Conservation (phyloP, 129 eudicot genomes). For the Helichrysum umbraculigerum region DNA sequence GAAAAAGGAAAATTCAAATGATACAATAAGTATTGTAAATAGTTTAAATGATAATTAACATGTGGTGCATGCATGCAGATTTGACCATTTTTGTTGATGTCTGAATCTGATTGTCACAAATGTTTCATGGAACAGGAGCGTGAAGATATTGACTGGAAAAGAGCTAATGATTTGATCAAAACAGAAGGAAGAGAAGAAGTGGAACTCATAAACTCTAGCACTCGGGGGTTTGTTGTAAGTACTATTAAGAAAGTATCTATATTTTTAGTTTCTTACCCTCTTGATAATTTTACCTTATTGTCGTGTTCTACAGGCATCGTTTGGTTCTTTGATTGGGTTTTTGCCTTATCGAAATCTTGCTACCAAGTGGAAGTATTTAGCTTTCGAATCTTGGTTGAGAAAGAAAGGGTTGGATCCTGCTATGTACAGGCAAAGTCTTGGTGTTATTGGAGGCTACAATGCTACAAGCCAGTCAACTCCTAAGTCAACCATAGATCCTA, state of each 20-base stretch:
- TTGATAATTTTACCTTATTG: slow-evolving; percentile 18
- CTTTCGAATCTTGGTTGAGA: slow-evolving; percentile 96
- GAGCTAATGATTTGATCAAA: slow-evolving; percentile 60
- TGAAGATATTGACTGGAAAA: slow-evolving; percentile 72
- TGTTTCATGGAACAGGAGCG: slow-evolving; percentile 44
- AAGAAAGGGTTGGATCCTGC: slow-evolving; percentile 84
- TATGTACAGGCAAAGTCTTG: slow-evolving; percentile 64
- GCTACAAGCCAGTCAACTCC: slow-evolving; percentile 37
- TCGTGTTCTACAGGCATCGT: slow-evolving; percentile 61
- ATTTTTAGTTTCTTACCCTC: slow-evolving; percentile 4
- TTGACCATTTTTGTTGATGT: too few species aligned
- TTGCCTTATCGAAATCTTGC: slow-evolving; percentile 87
- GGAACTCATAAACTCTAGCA: slow-evolving; percentile 78
- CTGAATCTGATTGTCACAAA: slow-evolving; percentile 1
- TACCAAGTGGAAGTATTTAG: slow-evolving; percentile 79
- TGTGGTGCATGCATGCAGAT: too few species aligned
- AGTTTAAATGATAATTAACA: too few species aligned
- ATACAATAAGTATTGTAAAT: too few species aligned
- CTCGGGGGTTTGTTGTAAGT: slow-evolving; percentile 88
- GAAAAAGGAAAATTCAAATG: too few species aligned
- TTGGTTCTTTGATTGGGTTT: slow-evolving; percentile 86
- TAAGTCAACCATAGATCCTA: slow-evolving; percentile 37
- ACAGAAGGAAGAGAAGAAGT: slow-evolving; percentile 73
- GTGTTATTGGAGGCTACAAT: slow-evolving; percentile 67
- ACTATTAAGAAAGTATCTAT: neutral